Conservation (phyloP, 192 early-diverging fungal genomes). For the Lunasporangiospora selenospora region DNA sequence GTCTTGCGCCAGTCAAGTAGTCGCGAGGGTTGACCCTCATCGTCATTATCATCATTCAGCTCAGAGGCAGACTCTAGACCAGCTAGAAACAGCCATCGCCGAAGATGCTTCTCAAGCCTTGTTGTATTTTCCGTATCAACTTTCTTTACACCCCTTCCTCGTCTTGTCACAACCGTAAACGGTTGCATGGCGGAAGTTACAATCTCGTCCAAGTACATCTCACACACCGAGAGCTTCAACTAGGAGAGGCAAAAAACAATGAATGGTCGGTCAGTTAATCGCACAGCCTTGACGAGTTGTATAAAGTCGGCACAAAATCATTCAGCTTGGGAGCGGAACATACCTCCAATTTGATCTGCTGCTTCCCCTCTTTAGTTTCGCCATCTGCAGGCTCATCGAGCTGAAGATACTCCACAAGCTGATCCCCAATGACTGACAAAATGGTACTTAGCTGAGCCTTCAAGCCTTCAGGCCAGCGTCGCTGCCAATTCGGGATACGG, state of each 20-base stretch:
- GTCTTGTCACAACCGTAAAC: conserved; percentile 3
- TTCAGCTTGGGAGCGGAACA: no score
- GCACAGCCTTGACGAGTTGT: no score
- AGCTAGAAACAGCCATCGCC: conserved; percentile 29
- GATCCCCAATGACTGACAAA: conserved; percentile 13
- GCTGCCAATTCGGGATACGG: conserved; percentile 36
- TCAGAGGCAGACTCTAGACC: conserved; percentile 5
- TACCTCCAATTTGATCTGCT: conserved; percentile 22
- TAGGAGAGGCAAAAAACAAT: no score
- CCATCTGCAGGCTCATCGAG: not conserved
- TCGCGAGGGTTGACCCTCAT: no score
- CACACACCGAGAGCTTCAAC: conserved; percentile 23
- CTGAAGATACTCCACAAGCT: conserved; percentile 26
- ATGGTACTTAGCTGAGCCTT: not conserved
- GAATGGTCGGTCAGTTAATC: no score
- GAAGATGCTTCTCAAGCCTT: conserved; percentile 17
- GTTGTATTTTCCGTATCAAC: conserved; percentile 24
- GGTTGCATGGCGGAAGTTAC: conserved; percentile 23
- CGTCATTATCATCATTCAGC: no score
- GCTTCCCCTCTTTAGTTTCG: not conserved
- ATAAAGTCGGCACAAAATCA: no score
- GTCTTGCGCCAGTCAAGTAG: no score
- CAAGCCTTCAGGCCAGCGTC: conserved; percentile 20
- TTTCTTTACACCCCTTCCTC: conserved; percentile 15
- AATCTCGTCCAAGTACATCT: conserved; percentile 39